phyloP scores from a whole-genome alignment of 139 green algal species.

The Ostreobium quekettii region DNA sequence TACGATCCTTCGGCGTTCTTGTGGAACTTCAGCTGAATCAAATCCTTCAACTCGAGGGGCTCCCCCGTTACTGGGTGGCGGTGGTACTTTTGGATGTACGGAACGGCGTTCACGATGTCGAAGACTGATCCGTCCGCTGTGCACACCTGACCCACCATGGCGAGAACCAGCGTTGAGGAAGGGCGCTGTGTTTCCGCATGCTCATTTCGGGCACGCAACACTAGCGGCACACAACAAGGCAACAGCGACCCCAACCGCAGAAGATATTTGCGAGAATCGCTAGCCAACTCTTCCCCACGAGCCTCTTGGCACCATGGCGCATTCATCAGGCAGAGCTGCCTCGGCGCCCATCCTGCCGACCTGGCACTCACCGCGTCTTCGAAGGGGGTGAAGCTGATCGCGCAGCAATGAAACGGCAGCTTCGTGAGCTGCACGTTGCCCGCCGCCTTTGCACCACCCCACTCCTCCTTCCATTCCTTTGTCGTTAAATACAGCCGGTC shows the following conservation, averaged over 20 bases:
- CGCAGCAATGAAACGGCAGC: constrained; percentile 91
- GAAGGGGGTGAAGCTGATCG: constrained; percentile 85
- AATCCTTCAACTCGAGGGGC: constrained; percentile 72
- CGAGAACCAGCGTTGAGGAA: no score
- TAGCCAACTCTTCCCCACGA: no score
- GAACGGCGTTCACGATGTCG: constrained; percentile 72
- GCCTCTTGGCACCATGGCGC: no score
- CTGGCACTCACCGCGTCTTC: constrained; percentile 68
- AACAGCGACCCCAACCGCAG: no score
- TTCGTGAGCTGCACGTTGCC: constrained; percentile 50
- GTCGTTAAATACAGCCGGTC: constrained; percentile 71
- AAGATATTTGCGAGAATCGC: no score
- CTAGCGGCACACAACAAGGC: no score
- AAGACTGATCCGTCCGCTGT: constrained; percentile 71
- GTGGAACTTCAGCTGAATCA: constrained; percentile 85
- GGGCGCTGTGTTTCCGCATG: no score
- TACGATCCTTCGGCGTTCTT: constrained; percentile 83
- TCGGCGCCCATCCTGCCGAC: constrained; percentile 1
- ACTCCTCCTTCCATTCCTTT: constrained; percentile 83
- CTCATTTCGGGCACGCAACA: no score
- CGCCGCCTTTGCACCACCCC: constrained; percentile 56
- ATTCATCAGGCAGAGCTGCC: background rate
- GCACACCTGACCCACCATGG: no score
- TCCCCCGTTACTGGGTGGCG: constrained; percentile 76
- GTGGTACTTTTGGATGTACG: constrained; percentile 78